Evolutionary conservation across 148 eudicot species (phyloP).

Genomic region (Amaranthus hypochondriacus): DNA sequence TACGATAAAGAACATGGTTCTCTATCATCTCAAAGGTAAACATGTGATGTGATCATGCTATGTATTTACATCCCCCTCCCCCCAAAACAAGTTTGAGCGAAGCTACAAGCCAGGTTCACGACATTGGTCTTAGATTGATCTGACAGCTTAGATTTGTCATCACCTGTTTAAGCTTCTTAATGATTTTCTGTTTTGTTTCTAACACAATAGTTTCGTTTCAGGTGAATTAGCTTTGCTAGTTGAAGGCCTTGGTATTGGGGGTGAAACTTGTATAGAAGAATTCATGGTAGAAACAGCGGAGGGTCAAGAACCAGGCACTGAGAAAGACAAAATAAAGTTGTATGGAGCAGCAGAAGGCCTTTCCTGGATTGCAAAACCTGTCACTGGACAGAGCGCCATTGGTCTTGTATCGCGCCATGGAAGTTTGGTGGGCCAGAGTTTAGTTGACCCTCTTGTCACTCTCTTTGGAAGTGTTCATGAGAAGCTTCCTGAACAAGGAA

Average conservation of each 20-base stretch:
- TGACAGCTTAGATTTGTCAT: background rate
- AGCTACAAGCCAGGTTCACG: too few relatives aligned
- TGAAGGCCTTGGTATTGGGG: constrained; percentile 82
- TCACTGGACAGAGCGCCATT: constrained; percentile 52
- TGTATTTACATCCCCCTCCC: too few relatives aligned
- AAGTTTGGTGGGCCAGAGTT: constrained; percentile 45
- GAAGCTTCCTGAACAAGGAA: constrained; percentile 60
- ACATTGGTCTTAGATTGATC: background rate
- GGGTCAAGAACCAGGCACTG: constrained; percentile 34
- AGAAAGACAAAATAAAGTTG: constrained; percentile 47
- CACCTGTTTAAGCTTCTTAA: background rate
- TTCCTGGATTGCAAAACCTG: constrained; percentile 81
- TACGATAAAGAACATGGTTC: too few relatives aligned
- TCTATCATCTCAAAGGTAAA: too few relatives aligned
- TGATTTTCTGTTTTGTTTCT: background rate
- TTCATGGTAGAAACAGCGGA: constrained; percentile 57
- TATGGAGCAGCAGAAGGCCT: constrained; percentile 55
- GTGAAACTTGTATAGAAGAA: constrained; percentile 76
- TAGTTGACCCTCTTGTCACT: constrained; percentile 75
- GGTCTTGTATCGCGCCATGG: constrained; percentile 66
- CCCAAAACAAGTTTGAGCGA: too few relatives aligned
- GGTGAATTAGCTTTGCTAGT: constrained; percentile 84
- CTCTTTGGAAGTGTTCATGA: constrained; percentile 84
- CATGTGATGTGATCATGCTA: too few relatives aligned
- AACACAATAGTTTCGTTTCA: constrained; percentile 23